Conservation (phyloP, 108 stramenopile genomes). For the Skeletonema potamos region DNA sequence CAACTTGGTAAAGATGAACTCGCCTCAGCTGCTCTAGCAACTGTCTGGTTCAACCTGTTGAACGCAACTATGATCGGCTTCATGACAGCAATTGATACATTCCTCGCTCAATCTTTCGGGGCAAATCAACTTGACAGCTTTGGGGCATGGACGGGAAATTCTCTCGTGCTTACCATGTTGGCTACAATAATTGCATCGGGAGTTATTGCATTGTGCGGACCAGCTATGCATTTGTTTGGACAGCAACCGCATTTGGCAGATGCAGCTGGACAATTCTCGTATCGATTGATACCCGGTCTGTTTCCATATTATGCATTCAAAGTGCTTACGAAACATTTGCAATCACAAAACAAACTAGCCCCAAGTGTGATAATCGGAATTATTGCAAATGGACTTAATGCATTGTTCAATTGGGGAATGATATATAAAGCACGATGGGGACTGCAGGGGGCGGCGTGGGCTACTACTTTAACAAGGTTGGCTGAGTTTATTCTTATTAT, state of each 20-base stretch:
- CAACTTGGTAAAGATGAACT: constrained; percentile 45
- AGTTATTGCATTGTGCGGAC: constrained; percentile 36
- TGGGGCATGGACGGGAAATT: constrained; percentile 41
- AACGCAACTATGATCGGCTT: constrained; percentile 46
- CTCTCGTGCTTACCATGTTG: constrained; percentile 16
- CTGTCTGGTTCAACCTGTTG: constrained; percentile 55
- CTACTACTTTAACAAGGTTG: constrained; percentile 43
- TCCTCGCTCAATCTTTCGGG: constrained; percentile 41
- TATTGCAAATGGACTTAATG: constrained; percentile 45
- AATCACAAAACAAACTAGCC: constrained; percentile 34
- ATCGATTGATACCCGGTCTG: constrained; percentile 43
- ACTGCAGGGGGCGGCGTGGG: constrained; percentile 47
- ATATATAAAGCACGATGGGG: constrained; percentile 34
- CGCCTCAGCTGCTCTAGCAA: constrained; percentile 46
- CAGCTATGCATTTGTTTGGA: constrained; percentile 44
- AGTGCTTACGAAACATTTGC: constrained; percentile 45
- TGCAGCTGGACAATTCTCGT: constrained; percentile 38
- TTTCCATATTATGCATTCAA: constrained; percentile 51
- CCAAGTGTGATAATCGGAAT: constrained; percentile 45
- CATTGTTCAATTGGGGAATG: constrained; percentile 44
- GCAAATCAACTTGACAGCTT: constrained; percentile 40
- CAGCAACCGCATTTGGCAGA: constrained; percentile 38
- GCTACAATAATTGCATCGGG: constrained; percentile 25
- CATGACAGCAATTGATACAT: constrained; percentile 50
- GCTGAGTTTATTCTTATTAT: constrained; percentile 23